Evolutionary conservation across 2,329 filamentous ascomycete species (phyloP), one percentile per base, ranked within the genome.

Genomic region (Cadophora sp.): DNA sequence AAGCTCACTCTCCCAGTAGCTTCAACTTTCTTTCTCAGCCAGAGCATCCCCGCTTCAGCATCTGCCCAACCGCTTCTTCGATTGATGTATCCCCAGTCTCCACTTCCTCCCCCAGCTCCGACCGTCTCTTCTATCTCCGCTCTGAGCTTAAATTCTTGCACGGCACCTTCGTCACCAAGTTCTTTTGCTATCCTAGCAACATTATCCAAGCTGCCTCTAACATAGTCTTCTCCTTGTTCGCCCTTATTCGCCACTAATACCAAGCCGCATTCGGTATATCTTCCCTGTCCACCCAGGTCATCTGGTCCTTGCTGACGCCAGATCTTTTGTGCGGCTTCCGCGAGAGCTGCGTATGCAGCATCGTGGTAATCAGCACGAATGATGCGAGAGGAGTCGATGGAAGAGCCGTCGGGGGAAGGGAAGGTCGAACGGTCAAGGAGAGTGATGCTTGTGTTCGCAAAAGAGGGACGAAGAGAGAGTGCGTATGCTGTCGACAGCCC

Each of bases 281-380:
- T 85, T 26, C 89, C 89, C 43, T 88, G 82, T 12, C 85, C 86
- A 65, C 89, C 91, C 61, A 89, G 81, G 37, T 84, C 80, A 55
- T 58, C 55, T 31, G 60, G 51, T 65, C 83, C 87, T 74, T 79
- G 79, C 77, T 85, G 86, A 74, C 91, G 87, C 92, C 89, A 96
- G 76, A 86, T 82, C 22, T 83, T 79, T 75, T 92, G 91, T 1
- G 94, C 93, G 43, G 87, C 83, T 22, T 87, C 84, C 24, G 91
- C 93, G 56, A 98, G 87, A 19, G 84, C 81, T 6, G 93, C 87
- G 80, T 98, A 98, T 26, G 89, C 86, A 0, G 87, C 82, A 76
- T 95, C 89, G 5, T 92, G 90, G 77, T 98, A 98, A 83, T 98
- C 95, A 62, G 87, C 81, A 66, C 89, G 84, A 71, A 91, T 83